Percentiles rank a stretch among this genome's conserved stretches.
These are phyloP conservation scores for Penicillium parvum DNA, from an alignment of 495 filamentous ascomycete species.

Conservation along the genomic window DNA sequence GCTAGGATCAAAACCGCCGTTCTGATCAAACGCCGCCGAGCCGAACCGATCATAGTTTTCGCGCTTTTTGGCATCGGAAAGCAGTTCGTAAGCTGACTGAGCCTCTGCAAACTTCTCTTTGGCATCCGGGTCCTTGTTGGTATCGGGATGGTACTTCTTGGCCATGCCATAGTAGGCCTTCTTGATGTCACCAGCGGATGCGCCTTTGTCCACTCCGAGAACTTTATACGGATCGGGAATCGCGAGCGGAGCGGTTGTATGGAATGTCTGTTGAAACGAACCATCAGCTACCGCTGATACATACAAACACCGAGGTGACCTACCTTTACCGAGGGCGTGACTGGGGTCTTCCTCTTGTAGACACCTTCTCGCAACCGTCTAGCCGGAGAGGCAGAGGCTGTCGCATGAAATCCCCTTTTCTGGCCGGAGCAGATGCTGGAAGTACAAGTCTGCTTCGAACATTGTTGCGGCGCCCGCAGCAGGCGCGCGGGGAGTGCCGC, in stretches of 20 bases:
- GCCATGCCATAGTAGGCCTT: slow-evolving; percentile 97
- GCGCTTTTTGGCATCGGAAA: slow-evolving; percentile 87
- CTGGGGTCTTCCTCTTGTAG: slow-evolving; percentile 19
- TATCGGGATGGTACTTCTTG: slow-evolving; percentile 98
- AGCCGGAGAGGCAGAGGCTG: slow-evolving; percentile 18
- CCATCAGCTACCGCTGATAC: neutral
- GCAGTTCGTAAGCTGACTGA: slow-evolving; percentile 85
- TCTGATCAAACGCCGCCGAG: slow-evolving; percentile 79
- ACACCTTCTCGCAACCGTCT: slow-evolving; percentile 21
- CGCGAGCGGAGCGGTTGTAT: slow-evolving; percentile 60
- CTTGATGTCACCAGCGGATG: slow-evolving; percentile 86
- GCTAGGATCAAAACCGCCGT: slow-evolving; percentile 65
- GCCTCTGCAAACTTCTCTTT: slow-evolving; percentile 94
- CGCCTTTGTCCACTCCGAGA: slow-evolving; percentile 76
- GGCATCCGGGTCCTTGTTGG: slow-evolving; percentile 86
- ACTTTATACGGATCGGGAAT: slow-evolving; percentile 79
- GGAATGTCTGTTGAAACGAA: slow-evolving; percentile 58
- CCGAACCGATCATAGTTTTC: slow-evolving; percentile 89
- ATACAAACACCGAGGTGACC: slow-evolving; percentile 9
- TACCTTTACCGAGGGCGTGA: slow-evolving; percentile 28
- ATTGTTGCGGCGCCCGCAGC: slow-evolving; percentile 38
- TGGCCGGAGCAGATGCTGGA: slow-evolving; percentile 20
- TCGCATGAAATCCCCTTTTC: slow-evolving; percentile 28
- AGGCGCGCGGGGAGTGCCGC: slow-evolving; percentile 43
- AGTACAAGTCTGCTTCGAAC: slow-evolving; percentile 28